Conservation (phyloP, 257 asterid genomes). For the Misopates orontium region DNA sequence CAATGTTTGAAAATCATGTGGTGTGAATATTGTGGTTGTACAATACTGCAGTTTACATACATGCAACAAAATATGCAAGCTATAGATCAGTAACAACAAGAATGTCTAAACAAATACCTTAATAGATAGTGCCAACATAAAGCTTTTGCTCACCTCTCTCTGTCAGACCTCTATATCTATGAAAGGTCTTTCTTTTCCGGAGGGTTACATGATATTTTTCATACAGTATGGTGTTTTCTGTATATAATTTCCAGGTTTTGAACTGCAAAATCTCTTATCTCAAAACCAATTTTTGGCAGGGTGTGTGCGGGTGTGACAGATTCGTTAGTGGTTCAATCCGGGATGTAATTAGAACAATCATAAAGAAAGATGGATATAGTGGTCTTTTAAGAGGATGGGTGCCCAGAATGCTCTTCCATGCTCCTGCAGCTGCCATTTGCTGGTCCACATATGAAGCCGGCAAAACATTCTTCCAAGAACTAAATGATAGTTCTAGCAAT, state of each 20-base stretch:
- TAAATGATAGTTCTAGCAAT: conserved; percentile 30
- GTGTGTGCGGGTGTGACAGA: conserved; percentile 96
- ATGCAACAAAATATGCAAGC: no score
- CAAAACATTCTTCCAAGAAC: conserved; percentile 73
- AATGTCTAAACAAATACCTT: not conserved
- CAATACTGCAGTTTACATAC: no score
- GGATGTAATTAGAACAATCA: conserved; percentile 67
- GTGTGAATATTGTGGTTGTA: no score
- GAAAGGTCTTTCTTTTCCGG: not conserved
- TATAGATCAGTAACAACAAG: no score
- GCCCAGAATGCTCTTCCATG: conserved; percentile 98
- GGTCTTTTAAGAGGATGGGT: conserved; percentile 96
- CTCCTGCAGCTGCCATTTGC: conserved; percentile 99
- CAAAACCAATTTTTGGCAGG: conserved; percentile 48
- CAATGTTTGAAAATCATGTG: no score
- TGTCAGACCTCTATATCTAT: not conserved
- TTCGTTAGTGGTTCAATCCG: conserved; percentile 64
- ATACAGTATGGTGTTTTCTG: no score
- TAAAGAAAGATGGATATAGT: conserved; percentile 83
- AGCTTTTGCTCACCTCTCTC: not conserved
- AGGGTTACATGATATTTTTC: not conserved
- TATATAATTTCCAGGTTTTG: no score
- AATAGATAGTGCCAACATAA: conserved; percentile 5
- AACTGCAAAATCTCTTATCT: not conserved
- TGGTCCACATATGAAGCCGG: conserved; percentile 98